phyloP scores from a whole-genome alignment of 2,329 filamentous ascomycete genomes.

The Alternaria sp. region DNA sequence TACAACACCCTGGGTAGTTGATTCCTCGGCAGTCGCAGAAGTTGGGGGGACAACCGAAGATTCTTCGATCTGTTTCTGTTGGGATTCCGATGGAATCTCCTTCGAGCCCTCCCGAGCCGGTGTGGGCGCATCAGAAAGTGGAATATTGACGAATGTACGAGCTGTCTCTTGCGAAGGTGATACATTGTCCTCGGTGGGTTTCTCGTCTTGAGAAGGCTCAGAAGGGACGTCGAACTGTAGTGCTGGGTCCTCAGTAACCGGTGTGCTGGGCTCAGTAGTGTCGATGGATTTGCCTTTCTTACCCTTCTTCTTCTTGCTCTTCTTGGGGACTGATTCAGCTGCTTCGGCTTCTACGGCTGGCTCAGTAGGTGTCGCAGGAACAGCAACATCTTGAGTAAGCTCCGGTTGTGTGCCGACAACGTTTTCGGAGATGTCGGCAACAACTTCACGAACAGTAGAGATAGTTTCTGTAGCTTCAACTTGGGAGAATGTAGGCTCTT shows the following conservation, averaged over 20 bases:
- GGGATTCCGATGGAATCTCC: not conserved
- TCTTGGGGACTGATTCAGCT: constrained; percentile 26
- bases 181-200: constrained; percentile 5
- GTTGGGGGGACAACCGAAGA: not conserved
- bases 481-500: not conserved
- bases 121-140: constrained; percentile 2
- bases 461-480: not conserved
- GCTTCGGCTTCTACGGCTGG: constrained; percentile 14
- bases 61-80: constrained; percentile 9
- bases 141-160: not conserved
- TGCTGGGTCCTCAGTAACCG: constrained; percentile 14
- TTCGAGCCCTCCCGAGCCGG: not conserved
- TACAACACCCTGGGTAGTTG: constrained; percentile 1
- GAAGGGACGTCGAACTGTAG: constrained; percentile 12
- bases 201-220: constrained; percentile 12
- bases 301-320: constrained; percentile 38
- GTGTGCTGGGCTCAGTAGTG: constrained; percentile 20
- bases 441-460: not conserved
- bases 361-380: constrained; percentile 6
- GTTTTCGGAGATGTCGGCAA: not conserved
- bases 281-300: constrained; percentile 32
- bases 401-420: constrained; percentile 6
- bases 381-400: constrained; percentile 14
- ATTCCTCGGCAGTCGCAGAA: constrained; percentile 8
- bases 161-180: constrained; percentile 4